phyloP scores from a whole-genome alignment of 768 basidiomycete species.

The Macrocybe gigantea region DNA sequence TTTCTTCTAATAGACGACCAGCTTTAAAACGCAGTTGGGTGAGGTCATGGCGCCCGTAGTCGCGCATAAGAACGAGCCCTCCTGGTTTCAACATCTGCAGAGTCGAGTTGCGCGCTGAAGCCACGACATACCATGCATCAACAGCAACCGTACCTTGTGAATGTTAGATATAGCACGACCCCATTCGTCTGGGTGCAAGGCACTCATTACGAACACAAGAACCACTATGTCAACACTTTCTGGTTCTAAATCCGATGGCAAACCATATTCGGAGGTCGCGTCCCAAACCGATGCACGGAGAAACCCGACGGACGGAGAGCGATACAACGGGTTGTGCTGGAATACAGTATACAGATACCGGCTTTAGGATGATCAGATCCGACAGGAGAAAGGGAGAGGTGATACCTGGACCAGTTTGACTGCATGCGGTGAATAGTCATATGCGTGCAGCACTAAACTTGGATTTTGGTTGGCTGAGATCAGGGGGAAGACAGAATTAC shows the following conservation, averaged over 20 bases:
- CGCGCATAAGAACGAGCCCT: slow-evolving; percentile 79
- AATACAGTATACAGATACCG: slow-evolving; percentile 1
- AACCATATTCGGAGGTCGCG: slow-evolving; percentile 53
- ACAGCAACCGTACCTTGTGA: slow-evolving; percentile 43
- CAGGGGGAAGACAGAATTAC: slow-evolving; percentile 92
- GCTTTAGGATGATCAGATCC: neutral
- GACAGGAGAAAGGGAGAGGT: neutral
- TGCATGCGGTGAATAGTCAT: slow-evolving; percentile 88
- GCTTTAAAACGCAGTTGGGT: slow-evolving; percentile 92
- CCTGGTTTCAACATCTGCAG: slow-evolving; percentile 84
- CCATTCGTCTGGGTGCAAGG: slow-evolving; percentile 94
- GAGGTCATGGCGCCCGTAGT: slow-evolving; percentile 94
- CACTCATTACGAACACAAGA: slow-evolving; percentile 92
- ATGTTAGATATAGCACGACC: slow-evolving; percentile 73
- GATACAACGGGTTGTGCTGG: slow-evolving; percentile 71
- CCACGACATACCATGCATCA: neutral
- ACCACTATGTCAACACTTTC: slow-evolving; percentile 81
- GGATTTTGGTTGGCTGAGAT: slow-evolving; percentile 82
- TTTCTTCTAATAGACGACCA: slow-evolving; percentile 83
- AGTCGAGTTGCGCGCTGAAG: neutral
- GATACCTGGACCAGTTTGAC: slow-evolving; percentile 83
- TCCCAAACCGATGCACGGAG: slow-evolving; percentile 90
- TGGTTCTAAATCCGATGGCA: slow-evolving; percentile 60
- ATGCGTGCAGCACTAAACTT: slow-evolving; percentile 65
- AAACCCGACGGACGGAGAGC: slow-evolving; percentile 56